These are phyloP conservation scores for Verbascum thapsus DNA, from an alignment of 257 asterid species.

Conservation along the genomic window DNA sequence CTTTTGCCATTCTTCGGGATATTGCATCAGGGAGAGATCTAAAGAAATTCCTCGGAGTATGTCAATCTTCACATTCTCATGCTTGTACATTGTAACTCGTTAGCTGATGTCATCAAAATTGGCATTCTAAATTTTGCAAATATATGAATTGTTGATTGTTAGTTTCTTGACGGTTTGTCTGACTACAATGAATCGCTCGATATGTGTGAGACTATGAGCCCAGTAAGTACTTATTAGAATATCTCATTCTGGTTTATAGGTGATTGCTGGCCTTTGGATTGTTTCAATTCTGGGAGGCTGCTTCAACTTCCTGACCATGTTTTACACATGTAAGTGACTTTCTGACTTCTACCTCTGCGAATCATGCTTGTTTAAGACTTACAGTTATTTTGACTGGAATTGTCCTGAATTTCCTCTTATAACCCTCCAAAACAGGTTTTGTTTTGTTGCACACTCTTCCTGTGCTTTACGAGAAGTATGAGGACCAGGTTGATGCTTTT, in stretches of 20 bases:
- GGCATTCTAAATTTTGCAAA: neutral
- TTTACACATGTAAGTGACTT: slow-evolving; percentile 62
- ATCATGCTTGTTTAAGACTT: neutral
- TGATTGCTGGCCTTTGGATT: slow-evolving; percentile 77
- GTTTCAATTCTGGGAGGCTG: slow-evolving; percentile 74
- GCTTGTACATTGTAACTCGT: slow-evolving; percentile 4
- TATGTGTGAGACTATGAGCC: too few relatives aligned
- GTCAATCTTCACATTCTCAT: slow-evolving; percentile 30
- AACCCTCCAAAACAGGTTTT: slow-evolving; percentile 46
- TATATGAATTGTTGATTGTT: neutral
- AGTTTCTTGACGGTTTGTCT: slow-evolving; percentile 7
- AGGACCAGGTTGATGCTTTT: slow-evolving; percentile 82
- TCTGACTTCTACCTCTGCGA: neutral
- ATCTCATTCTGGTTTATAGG: slow-evolving; percentile 37
- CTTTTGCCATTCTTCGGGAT: slow-evolving; percentile 62
- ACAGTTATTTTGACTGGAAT: neutral
- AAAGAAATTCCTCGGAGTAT: slow-evolving; percentile 75
- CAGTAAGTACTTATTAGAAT: too few relatives aligned
- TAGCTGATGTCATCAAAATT: slow-evolving; percentile 21
- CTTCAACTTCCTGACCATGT: slow-evolving; percentile 73
- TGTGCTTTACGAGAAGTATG: slow-evolving; percentile 71
- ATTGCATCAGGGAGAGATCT: slow-evolving; percentile 86
- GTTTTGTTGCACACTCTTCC: slow-evolving; percentile 76
- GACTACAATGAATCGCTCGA: neutral
- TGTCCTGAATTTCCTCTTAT: neutral